Percentiles rank a stretch among this genome's conserved stretches.
phyloP scores from a whole-genome alignment of 345 rosid genomes.

The Durio zibethinus region DNA sequence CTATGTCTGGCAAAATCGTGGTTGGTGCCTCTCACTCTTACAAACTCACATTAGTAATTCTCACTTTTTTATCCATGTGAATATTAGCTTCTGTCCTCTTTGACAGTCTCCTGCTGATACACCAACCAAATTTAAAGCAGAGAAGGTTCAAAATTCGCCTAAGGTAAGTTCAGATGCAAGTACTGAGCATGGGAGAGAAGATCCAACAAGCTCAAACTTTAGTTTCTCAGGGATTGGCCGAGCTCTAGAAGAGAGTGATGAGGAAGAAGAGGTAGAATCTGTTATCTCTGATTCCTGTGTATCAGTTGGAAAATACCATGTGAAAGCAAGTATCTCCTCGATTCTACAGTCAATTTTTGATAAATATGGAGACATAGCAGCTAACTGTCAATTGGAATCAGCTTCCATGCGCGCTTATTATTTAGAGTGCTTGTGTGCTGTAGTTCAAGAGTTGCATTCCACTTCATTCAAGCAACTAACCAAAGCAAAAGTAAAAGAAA shows the following conservation, averaged over 20 bases:
- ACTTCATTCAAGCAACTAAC: slow-evolving; percentile 52
- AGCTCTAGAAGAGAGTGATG: slow-evolving; percentile 28
- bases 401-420: slow-evolving; percentile 62
- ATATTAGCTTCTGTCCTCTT: not conserved
- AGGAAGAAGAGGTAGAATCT: slow-evolving; percentile 41
- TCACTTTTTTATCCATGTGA: not conserved
- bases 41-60: not conserved
- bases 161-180: slow-evolving; percentile 15
- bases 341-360: slow-evolving; percentile 50
- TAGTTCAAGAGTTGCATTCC: slow-evolving; percentile 69
- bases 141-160: slow-evolving; percentile 17
- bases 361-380: slow-evolving; percentile 80
- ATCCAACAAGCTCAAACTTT: slow-evolving; percentile 26
- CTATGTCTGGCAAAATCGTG: slow-evolving; percentile 21
- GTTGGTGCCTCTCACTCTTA: slow-evolving; percentile 11
- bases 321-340: slow-evolving; percentile 48
- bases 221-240: slow-evolving; percentile 39
- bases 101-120: slow-evolving; percentile 13
- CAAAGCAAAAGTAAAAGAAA: slow-evolving; percentile 58
- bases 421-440: slow-evolving; percentile 65
- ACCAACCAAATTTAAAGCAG: slow-evolving; percentile 25
- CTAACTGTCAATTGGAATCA: slow-evolving; percentile 64
- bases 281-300: slow-evolving; percentile 65
- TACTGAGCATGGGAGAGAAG: slow-evolving; percentile 14
- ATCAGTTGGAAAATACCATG: slow-evolving; percentile 67